Base-by-base conservation (phyloP, 495 filamentous ascomycete species). In the Talaromyces wortmannii region DNA sequence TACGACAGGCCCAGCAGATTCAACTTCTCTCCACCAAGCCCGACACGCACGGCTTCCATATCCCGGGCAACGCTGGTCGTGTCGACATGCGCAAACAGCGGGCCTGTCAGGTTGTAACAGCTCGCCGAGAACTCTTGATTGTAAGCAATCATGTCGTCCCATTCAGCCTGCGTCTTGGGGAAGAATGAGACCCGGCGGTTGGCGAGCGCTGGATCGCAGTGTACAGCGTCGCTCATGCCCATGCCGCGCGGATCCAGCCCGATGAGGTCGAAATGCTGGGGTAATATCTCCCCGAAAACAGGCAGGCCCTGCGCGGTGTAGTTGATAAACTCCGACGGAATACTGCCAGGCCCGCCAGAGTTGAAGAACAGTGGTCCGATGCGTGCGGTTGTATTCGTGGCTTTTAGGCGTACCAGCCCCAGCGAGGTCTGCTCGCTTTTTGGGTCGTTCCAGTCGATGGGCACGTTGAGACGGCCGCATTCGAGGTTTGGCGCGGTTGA, bases 1-100 rank as follows among this genome's bases (percentile, higher is more conserved):
- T 85, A 85, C 46, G 77, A 81, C 18, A 83, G 74, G 17, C 83
- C 74, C 59, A 81, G 78, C 47, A 76, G 81, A 6, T 76, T 74
- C 48, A 83, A 59, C 55, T 75, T 76, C 59, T 56, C 56, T 16
- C 69, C 67, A 4, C 70, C 55, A 1, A 76, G 62, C 2, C 67
- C 73, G 18, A 64, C 31, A 50, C 74, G 73, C 10, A 76, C 66
- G 1, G 71, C 72, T 57, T 78, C 74, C 23, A 74, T 58, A 55
- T 78, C 74, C 50, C 65, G 67, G 3, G 55, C 72, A 0, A 66
- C 69, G 54, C 63, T 71, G 29, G 69, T 61, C 4, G 74, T 71
- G 56, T 78, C 74, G 50, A 78, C 59, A 59, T 67, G 68, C 46
- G 8, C 36, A 40, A 40, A 10, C 5, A 40, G 36, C 36, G 67